Base-by-base conservation (phyloP, 2,329 filamentous ascomycete genomes). In the Fusarium decemcellulare region DNA sequence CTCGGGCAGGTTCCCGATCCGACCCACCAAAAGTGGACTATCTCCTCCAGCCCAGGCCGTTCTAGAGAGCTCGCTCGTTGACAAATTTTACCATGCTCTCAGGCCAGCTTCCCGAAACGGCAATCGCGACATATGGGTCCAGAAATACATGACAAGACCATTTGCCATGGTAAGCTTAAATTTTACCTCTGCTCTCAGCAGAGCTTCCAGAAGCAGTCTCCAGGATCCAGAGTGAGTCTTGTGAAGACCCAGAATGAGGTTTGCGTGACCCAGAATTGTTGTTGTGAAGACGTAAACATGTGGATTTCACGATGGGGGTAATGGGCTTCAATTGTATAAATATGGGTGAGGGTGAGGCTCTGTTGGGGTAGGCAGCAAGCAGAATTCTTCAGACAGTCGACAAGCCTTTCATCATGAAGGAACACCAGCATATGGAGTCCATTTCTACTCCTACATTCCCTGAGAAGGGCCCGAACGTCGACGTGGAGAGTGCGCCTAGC, bases 91-190 rank as follows among this genome's bases (percentile, higher is more conserved):
- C 6, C 7, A 29, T 14, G 43, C 36, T 61, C 59, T 66, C 53
- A 52, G 51, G 3, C 42, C 8, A 62, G 30, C 52, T 65, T 62
- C 62, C 52, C 16, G 6, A 60, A 61, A 42, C 12, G 29, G 61
- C n/a, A 50, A 57, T 62, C 36, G 43, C 46, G 23, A 40, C n/a
- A 30, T 52, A 60, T 58, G 60, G 63, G 30, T 27, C 52, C 29
- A 8, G 18, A 46, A 40, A 36, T 39, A 36, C 29, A 42, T 51
- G 32, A 18, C 36, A 67, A 48, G 43, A 16, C 30, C 14, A 23
- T 50, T 42, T 18, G n/a, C 27, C 32, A 9, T 44, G 43, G 48
- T 37, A 61, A 37, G 10, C 29, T 34, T 10, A n/a, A 55, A 40
- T 34, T 47, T 46, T 23, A 10, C 27, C 5, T 0, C 0, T 44